Evolutionary conservation across 768 basidiomycete genomes (phyloP).

Genomic region (Boletellus sp.): DNA sequence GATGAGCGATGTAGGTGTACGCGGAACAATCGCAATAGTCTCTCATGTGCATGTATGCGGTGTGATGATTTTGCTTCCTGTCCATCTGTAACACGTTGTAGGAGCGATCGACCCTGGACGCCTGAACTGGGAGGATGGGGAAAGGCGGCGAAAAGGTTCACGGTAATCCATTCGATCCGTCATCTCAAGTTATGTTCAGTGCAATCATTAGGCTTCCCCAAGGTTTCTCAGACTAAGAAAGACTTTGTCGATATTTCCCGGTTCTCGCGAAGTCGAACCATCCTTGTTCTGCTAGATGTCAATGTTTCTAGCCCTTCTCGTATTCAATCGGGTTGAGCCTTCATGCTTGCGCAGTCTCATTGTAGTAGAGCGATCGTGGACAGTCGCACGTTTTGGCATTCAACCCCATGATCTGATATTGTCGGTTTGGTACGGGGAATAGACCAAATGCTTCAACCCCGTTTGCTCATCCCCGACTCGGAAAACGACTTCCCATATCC

Average conservation of each 20-base stretch:
- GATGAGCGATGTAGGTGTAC: constrained; percentile 46
- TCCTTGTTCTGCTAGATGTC: constrained; percentile 66
- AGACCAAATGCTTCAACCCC: too few species aligned
- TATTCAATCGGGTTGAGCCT: constrained; percentile 77
- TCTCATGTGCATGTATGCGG: too few species aligned
- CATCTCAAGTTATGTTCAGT: too few species aligned
- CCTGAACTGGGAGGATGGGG: too few species aligned
- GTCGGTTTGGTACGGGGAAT: constrained; percentile 45
- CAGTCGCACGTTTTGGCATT: constrained; percentile 79
- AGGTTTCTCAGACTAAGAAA: constrained; percentile 42
- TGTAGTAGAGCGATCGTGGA: constrained; percentile 66
- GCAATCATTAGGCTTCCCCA: constrained; percentile 24
- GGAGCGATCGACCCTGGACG: too few species aligned
- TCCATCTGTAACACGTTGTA: too few species aligned
- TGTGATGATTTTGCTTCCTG: too few species aligned
- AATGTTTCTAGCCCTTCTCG: constrained; percentile 78
- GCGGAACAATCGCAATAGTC: constrained; percentile 51
- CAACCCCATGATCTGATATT: constrained; percentile 62
- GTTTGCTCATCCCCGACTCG: too few species aligned
- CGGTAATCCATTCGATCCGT: too few species aligned
- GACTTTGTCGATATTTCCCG: constrained; percentile 36
- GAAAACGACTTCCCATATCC: too few species aligned
- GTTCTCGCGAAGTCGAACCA: constrained; percentile 15
- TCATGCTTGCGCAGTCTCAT: constrained; percentile 69
- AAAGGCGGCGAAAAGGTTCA: too few species aligned